Evolutionary conservation across 23 red algal species (phyloP).

Genomic region (Gracilariopsis chorda): DNA sequence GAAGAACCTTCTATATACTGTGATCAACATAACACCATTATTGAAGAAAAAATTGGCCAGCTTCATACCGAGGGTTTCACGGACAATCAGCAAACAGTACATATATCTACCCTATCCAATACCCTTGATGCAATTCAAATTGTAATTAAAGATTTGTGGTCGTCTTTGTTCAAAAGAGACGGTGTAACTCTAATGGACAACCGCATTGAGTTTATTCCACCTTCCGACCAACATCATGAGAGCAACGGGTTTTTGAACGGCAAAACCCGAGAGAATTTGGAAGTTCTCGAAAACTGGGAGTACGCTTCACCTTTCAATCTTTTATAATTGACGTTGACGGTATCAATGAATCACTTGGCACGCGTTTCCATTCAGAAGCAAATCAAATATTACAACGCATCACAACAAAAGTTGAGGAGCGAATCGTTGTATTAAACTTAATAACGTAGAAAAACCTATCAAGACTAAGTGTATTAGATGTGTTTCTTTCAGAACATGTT

Average conservation of each 20-base stretch:
- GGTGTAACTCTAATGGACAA: neutral
- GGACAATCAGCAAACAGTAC: too few relatives aligned
- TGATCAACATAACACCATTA: too few relatives aligned
- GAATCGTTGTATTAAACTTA: neutral
- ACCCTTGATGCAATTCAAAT: too few relatives aligned
- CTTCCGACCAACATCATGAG: too few relatives aligned
- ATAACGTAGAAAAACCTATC: neutral
- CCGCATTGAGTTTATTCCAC: neutral
- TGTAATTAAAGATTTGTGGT: neutral
- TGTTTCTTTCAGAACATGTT: slow-evolving; percentile 5
- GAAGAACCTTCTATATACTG: too few relatives aligned
- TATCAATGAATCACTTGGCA: neutral
- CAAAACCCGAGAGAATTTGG: too few relatives aligned
- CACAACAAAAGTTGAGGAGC: neutral
- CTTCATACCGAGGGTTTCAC: too few relatives aligned
- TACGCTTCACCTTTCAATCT: neutral
- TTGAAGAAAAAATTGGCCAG: too few relatives aligned
- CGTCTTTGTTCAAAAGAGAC: neutral
- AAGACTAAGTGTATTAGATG: neutral
- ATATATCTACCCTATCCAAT: too few relatives aligned
- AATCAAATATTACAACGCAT: neutral
- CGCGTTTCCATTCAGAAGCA: neutral
- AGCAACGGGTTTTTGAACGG: too few relatives aligned
- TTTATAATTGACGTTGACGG: neutral
- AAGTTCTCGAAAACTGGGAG: neutral